Evolutionary conservation across 2,329 filamentous ascomycete genomes (phyloP).

Genomic region (Plectosphaerella plurivora): DNA sequence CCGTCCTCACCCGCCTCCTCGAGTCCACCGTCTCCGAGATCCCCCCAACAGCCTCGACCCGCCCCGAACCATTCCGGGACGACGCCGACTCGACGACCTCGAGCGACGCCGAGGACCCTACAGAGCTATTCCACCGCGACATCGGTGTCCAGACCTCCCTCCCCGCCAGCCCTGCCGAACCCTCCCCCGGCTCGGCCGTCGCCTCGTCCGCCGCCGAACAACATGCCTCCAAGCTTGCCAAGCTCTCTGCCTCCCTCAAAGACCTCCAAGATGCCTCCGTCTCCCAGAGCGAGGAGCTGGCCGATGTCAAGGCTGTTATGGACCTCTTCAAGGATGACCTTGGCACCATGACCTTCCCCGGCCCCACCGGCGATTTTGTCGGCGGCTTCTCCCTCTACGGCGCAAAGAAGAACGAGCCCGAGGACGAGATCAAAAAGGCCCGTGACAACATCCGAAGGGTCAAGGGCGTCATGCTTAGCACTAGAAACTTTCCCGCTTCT

Average conservation of each 20-base stretch:
- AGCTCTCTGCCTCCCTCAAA: slow-evolving; percentile 36
- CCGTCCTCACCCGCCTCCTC: slow-evolving; percentile 43
- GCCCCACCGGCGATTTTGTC: slow-evolving; percentile 33
- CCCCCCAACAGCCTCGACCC: slow-evolving; percentile 31
- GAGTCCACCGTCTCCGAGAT: slow-evolving; percentile 58
- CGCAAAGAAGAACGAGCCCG: slow-evolving; percentile 42
- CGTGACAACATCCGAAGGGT: slow-evolving; percentile 73
- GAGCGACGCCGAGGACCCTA: slow-evolving; percentile 52
- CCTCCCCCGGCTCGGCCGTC: not conserved
- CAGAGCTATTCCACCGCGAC: slow-evolving; percentile 78
- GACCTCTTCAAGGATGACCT: slow-evolving; percentile 62
- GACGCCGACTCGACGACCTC: slow-evolving; percentile 11
- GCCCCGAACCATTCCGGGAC: slow-evolving; percentile 9
- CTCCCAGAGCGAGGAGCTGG: slow-evolving; percentile 42
- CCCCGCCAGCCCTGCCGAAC: slow-evolving; percentile 11
- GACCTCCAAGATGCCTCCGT: slow-evolving; percentile 38
- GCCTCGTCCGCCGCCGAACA: slow-evolving; percentile 23
- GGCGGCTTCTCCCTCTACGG: slow-evolving; percentile 37
- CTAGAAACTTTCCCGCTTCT: slow-evolving; percentile 64
- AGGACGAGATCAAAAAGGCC: slow-evolving; percentile 68
- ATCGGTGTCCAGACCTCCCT: slow-evolving; percentile 71
- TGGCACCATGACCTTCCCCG: slow-evolving; percentile 50
- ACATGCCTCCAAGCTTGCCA: slow-evolving; percentile 37
- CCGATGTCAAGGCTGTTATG: slow-evolving; percentile 46
- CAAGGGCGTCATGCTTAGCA: slow-evolving; percentile 73